Conservation (phyloP, 768 basidiomycete species). For the Lactarius indigo region DNA sequence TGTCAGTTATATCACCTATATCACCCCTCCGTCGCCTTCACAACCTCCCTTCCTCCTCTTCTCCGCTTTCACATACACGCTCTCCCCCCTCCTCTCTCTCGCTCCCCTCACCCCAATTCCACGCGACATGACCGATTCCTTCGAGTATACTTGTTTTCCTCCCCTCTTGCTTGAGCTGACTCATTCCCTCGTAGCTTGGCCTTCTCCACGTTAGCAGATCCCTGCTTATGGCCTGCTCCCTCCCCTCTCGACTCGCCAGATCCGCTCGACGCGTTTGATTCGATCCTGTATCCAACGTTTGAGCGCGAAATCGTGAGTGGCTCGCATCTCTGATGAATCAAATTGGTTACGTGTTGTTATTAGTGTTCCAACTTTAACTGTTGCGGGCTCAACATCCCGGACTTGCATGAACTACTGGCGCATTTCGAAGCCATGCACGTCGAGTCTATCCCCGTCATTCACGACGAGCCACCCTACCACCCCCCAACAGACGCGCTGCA, state of each 20-base stretch:
- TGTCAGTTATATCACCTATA: constrained; percentile 20
- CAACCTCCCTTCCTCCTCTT: constrained; percentile 15
- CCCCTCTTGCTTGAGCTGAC: neutral
- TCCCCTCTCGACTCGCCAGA: constrained; percentile 21
- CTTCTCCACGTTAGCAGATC: constrained; percentile 17
- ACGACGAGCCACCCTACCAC: constrained; percentile 16
- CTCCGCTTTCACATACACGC: constrained; percentile 1
- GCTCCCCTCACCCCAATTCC: neutral
- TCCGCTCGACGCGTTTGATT: constrained; percentile 12
- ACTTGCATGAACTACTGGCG: constrained; percentile 49
- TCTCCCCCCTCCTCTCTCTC: neutral
- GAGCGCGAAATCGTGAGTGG: constrained; percentile 26
- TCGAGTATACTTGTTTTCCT: constrained; percentile 16
- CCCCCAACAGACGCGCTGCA: constrained; percentile 17
- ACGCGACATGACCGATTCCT: constrained; percentile 16
- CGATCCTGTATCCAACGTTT: constrained; percentile 21
- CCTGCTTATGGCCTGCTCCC: constrained; percentile 15
- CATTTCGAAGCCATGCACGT: constrained; percentile 48
- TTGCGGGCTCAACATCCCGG: constrained; percentile 43
- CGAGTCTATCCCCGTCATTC: constrained; percentile 23
- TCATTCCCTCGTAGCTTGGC: constrained; percentile 2
- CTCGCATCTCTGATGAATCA: neutral
- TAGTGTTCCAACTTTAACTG: constrained; percentile 47
- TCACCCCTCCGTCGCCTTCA: constrained; percentile 22
- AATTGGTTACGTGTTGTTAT: constrained; percentile 1